Evolutionary conservation across 345 rosid species (phyloP).

Genomic region (Rhodamnia rubescens): DNA sequence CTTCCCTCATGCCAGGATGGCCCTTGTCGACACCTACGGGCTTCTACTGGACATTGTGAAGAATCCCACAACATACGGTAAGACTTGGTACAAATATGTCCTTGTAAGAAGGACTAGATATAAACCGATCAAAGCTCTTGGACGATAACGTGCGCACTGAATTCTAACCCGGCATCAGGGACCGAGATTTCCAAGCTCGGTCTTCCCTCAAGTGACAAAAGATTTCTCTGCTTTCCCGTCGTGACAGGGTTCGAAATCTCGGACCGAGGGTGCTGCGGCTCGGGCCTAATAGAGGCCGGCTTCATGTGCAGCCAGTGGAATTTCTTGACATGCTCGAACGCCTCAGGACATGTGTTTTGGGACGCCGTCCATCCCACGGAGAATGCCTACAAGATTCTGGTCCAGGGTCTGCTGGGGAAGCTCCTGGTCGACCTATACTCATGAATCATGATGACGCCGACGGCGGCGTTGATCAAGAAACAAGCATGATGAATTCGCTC

Average conservation of each 20-base stretch:
- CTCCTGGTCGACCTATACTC: not conserved
- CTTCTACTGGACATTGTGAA: conserved; percentile 8
- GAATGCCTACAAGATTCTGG: conserved; percentile 8
- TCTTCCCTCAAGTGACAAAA: not conserved
- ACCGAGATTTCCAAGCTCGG: not conserved
- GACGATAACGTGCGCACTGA: not conserved
- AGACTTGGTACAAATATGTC: not conserved
- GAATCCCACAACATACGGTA: conserved; percentile 16
- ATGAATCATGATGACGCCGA: not conserved
- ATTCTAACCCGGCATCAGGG: fast-evolving
- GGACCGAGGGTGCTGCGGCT: conserved; percentile 36
- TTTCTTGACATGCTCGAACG: conserved; percentile 11
- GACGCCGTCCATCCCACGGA: conserved; percentile 37
- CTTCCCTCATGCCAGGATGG: not conserved
- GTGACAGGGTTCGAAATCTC: conserved; percentile 25
- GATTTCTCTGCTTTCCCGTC: not conserved
- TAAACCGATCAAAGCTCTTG: not conserved
- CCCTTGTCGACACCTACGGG: conserved; percentile 5
- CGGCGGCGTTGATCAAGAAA: not conserved
- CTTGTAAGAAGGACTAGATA: not conserved
- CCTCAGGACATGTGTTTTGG: conserved; percentile 22
- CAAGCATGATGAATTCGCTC: too few relatives aligned
- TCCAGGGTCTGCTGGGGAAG: not conserved
- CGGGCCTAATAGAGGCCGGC: conserved; percentile 17
- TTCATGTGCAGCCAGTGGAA: conserved; percentile 7